Conservation (phyloP, 2,329 filamentous ascomycete species). For the Neocucurbitaria cava region DNA sequence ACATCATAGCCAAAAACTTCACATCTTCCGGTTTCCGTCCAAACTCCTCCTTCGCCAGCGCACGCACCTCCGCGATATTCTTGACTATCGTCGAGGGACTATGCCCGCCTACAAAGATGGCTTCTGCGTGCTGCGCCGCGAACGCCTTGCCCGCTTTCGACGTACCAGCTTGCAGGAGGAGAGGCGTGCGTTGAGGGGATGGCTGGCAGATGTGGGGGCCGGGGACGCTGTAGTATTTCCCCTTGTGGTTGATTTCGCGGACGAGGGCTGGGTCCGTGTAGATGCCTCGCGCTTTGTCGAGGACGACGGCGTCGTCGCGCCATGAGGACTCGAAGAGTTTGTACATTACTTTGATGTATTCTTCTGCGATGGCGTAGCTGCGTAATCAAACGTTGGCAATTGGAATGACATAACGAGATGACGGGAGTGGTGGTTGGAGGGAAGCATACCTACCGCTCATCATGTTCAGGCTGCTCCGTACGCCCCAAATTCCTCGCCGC, state of each 20-base stretch:
- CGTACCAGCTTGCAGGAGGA: slow-evolving; percentile 72
- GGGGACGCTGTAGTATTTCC: slow-evolving; percentile 68
- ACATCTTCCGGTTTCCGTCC: slow-evolving; percentile 65
- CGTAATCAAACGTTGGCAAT: too few species aligned
- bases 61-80: slow-evolving; percentile 66
- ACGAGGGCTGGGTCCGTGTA: slow-evolving; percentile 65
- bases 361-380: slow-evolving; percentile 65
- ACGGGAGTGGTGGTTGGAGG: too few species aligned
- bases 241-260: slow-evolving; percentile 68
- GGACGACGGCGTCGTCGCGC: slow-evolving; percentile 68
- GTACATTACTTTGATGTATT: slow-evolving; percentile 72
- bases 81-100: slow-evolving; percentile 59
- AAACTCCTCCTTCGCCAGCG: slow-evolving; percentile 59
- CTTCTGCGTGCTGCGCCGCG: slow-evolving; percentile 71
- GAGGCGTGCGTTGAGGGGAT: slow-evolving; percentile 69
- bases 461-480: slow-evolving; percentile 63
- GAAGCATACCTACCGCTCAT: slow-evolving; percentile 59
- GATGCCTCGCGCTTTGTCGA: slow-evolving; percentile 61
- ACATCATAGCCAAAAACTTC: slow-evolving; percentile 60
- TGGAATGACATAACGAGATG: too few species aligned
- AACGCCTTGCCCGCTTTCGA: slow-evolving; percentile 69
- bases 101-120: slow-evolving; percentile 67
- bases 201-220: slow-evolving; percentile 71
- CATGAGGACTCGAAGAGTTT: slow-evolving; percentile 71
- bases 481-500: slow-evolving; percentile 68